Base-by-base conservation (phyloP, 805 yeast species). In the Tanozyma kutaoensis region DNA sequence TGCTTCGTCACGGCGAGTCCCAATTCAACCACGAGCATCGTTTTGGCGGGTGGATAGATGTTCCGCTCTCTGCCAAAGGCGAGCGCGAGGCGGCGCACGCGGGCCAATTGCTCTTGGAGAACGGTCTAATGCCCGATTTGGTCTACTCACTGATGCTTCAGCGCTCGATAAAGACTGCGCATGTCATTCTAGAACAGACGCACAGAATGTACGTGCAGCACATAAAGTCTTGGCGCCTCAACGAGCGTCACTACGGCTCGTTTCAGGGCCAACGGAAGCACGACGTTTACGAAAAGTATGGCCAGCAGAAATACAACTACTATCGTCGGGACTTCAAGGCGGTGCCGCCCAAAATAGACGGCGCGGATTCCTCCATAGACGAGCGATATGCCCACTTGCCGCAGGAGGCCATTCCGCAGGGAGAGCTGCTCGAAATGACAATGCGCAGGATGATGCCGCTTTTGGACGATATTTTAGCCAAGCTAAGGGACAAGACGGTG, bases 11-110 rank as follows among this genome's bases (percentile, higher is more conserved):
- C 37, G 66, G 66, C 23, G 64, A 58, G 33, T 50, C 58, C 6
- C 52, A 52, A 37, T 54, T 62, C 55, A 59, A 59, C 33, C 55
- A 58, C 26, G 61, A 52, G 25, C 57, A 55, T 38, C 52, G 48
- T 35, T 59, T 59, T 36, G 55, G 65, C 28, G 66, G 66, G 10
- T 59, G 66, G 66, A 52, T 59, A 14, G 66, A 59, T 32, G 45
- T 55, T n/a, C 55, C 59, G 17, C 44, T 59, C 13, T 44, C 55
- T 17, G 43, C 36, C 5, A 54, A 52, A 29, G 66, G 66, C 5
- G 42, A 46, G 28, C 23, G 39, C 6, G 66, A 59, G 37, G 66
- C 66, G 2, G 31, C 34, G 12, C 39, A 48, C 28, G 66, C 63
- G 6, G 61, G 56, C 2, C 43, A 55, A 23, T 44, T 59, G 26